These are phyloP conservation scores for Parathielavia hyrcaniae DNA, from an alignment of 495 filamentous ascomycete genomes.

Conservation along the genomic window DNA sequence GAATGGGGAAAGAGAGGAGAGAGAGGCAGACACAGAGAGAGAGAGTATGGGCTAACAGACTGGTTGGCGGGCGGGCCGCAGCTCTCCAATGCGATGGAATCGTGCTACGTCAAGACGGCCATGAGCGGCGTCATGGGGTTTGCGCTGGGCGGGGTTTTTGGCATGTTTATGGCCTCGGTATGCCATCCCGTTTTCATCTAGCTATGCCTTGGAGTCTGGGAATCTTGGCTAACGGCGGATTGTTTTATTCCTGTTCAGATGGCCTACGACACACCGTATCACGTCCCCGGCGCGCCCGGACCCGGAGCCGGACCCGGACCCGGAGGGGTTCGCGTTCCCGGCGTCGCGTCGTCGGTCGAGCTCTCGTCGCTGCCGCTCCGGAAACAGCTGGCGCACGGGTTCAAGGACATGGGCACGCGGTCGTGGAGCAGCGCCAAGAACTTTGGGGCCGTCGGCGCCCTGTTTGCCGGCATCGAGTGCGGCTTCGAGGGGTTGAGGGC, in stretches of 20 bases:
- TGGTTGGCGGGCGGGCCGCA: background rate
- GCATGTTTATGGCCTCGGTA: slow-evolving; percentile 91
- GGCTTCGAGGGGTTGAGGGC: slow-evolving; percentile 86
- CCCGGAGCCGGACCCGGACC: background rate
- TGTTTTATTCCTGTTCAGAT: slow-evolving; percentile 19
- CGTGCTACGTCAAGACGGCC: slow-evolving; percentile 75
- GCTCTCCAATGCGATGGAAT: slow-evolving; percentile 67
- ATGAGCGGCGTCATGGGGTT: slow-evolving; percentile 84
- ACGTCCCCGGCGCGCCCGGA: slow-evolving; percentile 18
- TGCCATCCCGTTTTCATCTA: slow-evolving; percentile 26
- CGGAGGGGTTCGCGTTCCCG: too few relatives aligned
- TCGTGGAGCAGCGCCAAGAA: slow-evolving; percentile 86
- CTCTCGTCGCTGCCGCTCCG: slow-evolving; percentile 67
- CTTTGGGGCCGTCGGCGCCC: slow-evolving; percentile 83
- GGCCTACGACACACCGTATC: slow-evolving; percentile 36
- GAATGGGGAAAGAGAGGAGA: background rate
- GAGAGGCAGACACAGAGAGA: too few relatives aligned
- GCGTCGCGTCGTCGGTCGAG: slow-evolving; percentile 9
- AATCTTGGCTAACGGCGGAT: background rate
- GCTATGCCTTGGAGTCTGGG: background rate
- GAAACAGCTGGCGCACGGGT: slow-evolving; percentile 74
- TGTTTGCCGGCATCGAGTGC: slow-evolving; percentile 91
- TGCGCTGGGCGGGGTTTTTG: slow-evolving; percentile 84
- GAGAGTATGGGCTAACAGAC: background rate
- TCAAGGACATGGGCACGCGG: slow-evolving; percentile 87